These are phyloP conservation scores for Pleurotus pulmonarius DNA, from an alignment of 768 basidiomycete species.

Conservation along the genomic window DNA sequence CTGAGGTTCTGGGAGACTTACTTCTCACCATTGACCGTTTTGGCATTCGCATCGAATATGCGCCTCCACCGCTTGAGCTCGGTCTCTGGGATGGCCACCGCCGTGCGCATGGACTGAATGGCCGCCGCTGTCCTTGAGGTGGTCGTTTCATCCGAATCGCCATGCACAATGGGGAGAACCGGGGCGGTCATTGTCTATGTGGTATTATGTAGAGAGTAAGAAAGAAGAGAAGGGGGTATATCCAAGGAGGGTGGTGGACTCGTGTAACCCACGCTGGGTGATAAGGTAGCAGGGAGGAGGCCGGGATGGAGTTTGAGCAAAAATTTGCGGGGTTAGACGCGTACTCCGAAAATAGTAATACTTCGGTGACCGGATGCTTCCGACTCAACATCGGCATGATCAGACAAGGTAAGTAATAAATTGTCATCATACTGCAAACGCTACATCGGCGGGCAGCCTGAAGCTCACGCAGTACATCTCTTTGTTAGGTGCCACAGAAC, in stretches of 20 bases:
- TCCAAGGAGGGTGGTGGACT: slow-evolving; percentile 10
- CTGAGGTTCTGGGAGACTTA: slow-evolving; percentile 37
- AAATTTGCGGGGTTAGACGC: slow-evolving; percentile 9
- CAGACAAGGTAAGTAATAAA: background rate
- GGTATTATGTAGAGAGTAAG: slow-evolving; percentile 25
- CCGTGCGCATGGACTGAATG: slow-evolving; percentile 63
- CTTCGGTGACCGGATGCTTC: slow-evolving; percentile 5
- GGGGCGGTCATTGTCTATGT: slow-evolving; percentile 31
- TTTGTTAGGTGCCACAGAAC: slow-evolving; percentile 93
- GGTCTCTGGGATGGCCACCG: slow-evolving; percentile 68
- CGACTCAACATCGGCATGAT: slow-evolving; percentile 5
- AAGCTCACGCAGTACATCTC: slow-evolving; percentile 98
- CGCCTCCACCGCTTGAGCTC: slow-evolving; percentile 89
- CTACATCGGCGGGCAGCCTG: slow-evolving; percentile 44
- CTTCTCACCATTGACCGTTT: slow-evolving; percentile 77
- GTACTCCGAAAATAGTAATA: slow-evolving; percentile 8
- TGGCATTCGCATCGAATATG: slow-evolving; percentile 82
- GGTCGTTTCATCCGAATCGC: slow-evolving; percentile 43
- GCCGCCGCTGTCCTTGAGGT: slow-evolving; percentile 49
- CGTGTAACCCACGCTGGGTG: slow-evolving; percentile 9
- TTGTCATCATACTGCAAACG: slow-evolving; percentile 17
- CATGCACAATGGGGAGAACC: slow-evolving; percentile 48
- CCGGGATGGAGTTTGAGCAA: slow-evolving; percentile 7
- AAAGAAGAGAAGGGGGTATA: slow-evolving; percentile 20
- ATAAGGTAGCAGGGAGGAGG: slow-evolving; percentile 4